These are phyloP conservation scores for Pseudophaeomoniella oleicola DNA, from an alignment of 2,329 filamentous ascomycete species.

Conservation along the genomic window DNA sequence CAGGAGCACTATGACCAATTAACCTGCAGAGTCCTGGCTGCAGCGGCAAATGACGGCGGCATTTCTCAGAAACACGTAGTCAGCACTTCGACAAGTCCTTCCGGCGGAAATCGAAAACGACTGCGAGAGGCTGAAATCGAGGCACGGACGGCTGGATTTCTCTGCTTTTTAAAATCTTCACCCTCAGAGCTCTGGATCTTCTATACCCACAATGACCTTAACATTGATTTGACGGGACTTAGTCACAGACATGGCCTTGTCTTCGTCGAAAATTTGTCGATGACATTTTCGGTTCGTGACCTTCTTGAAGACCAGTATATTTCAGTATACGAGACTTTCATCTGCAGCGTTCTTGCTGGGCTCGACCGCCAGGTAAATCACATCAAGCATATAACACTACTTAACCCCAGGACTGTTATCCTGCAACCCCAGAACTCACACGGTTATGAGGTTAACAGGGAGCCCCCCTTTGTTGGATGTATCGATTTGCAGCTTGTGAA, in stretches of 20 bases:
- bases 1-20: not conserved
- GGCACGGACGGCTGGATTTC: not conserved
- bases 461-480: not conserved
- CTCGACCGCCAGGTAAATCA: not conserved
- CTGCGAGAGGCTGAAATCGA: not conserved
- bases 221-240: not conserved
- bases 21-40: not conserved
- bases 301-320: not conserved
- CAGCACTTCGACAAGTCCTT: not conserved
- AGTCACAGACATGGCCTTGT: not conserved
- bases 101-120: not conserved
- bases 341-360: not conserved
- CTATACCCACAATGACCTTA: not conserved
- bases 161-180: not conserved
- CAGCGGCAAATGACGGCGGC: not conserved
- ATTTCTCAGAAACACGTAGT: not conserved
- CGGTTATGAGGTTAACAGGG: not conserved
- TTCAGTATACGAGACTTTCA: not conserved
- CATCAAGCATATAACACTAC: not conserved
- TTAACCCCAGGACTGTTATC: not conserved
- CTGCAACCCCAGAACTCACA: not conserved
- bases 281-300: not conserved
- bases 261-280: not conserved
- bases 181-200: not conserved
- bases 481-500: not conserved